phyloP scores from a whole-genome alignment of 345 rosid genomes.

The Eucalyptus curtisii region DNA sequence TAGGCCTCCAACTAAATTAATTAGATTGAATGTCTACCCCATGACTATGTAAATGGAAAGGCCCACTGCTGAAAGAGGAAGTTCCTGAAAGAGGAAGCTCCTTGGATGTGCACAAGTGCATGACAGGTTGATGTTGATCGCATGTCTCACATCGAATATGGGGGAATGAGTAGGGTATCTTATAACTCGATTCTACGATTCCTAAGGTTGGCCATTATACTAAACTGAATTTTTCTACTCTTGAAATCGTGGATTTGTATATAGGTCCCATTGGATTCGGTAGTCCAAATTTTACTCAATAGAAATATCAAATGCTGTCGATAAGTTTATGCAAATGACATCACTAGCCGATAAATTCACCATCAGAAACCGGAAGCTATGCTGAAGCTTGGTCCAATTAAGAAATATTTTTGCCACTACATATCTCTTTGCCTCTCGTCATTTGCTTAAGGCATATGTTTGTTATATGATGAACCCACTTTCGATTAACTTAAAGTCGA shows the following conservation, averaged over 20 bases:
- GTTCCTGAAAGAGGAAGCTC: background rate
- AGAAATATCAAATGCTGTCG: no score
- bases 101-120: background rate
- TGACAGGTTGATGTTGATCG: background rate
- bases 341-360: background rate
- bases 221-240: background rate
- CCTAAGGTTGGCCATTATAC: background rate
- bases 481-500: background rate
- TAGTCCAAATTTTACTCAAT: background rate
- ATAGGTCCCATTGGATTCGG: background rate
- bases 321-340: no score
- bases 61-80: background rate
- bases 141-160: background rate
- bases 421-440: background rate
- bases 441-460: background rate
- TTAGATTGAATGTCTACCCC: background rate
- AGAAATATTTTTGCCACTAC: background rate
- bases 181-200: background rate
- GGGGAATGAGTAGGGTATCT: background rate
- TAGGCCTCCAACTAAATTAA: background rate
- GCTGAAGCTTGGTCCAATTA: background rate
- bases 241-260: background rate
- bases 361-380: background rate
- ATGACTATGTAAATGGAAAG: background rate
- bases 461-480: background rate